Percentiles rank a stretch among this genome's conserved stretches.
Evolutionary conservation across 257 asterid species (phyloP).

Genomic region (Cruciata laevipes): DNA sequence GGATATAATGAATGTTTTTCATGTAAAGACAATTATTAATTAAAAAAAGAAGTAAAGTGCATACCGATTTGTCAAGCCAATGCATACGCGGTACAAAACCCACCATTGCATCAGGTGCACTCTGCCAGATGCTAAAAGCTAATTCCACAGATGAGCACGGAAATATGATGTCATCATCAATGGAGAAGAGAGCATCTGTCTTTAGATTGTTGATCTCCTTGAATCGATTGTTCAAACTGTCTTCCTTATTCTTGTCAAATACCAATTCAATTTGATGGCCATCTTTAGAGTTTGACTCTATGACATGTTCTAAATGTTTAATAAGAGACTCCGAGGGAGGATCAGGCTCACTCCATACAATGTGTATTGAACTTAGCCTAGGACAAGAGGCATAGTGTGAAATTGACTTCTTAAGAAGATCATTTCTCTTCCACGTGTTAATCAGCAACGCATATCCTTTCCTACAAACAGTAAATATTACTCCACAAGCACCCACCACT

Average conservation of each 20-base stretch:
- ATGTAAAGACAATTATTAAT: too few species aligned
- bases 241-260: slow-evolving; percentile 65
- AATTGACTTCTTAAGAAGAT: slow-evolving; percentile 65
- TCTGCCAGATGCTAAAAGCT: slow-evolving; percentile 70
- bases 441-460: slow-evolving; percentile 70
- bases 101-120: slow-evolving; percentile 78
- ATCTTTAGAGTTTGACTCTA: slow-evolving; percentile 35
- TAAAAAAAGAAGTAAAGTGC: slow-evolving; percentile 9
- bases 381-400: slow-evolving; percentile 73
- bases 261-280: slow-evolving; percentile 49
- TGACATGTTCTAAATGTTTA: slow-evolving; percentile 38
- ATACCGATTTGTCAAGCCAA: slow-evolving; percentile 58
- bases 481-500: not conserved
- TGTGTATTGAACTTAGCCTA: slow-evolving; percentile 58
- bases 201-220: slow-evolving; percentile 71
- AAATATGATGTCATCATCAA: slow-evolving; percentile 74
- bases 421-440: slow-evolving; percentile 88
- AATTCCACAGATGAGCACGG: slow-evolving; percentile 66
- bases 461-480: slow-evolving; percentile 32
- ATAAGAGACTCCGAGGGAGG: slow-evolving; percentile 61
- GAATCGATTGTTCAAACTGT: slow-evolving; percentile 82
- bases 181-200: slow-evolving; percentile 69
- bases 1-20: too few species aligned
- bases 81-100: slow-evolving; percentile 91
- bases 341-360: slow-evolving; percentile 81